Base-by-base conservation (phyloP, 805 yeast genomes). In the Candida adriatica region DNA sequence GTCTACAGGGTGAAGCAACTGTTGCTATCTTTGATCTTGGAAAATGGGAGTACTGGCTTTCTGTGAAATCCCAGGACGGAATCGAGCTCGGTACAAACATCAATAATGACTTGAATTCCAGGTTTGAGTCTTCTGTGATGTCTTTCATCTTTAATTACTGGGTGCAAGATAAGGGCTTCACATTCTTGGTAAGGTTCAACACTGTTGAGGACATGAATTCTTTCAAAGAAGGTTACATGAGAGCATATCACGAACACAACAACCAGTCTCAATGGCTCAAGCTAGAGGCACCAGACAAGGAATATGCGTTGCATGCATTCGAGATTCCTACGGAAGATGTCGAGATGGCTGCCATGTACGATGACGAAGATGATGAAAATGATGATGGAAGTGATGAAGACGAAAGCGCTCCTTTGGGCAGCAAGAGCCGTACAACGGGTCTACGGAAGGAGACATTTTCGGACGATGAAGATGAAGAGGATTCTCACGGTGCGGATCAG, bases 141-240 rank as follows among this genome's bases (percentile, higher is more conserved):
- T 66, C 83, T 1, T 80, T 86, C 43, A 68, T 80, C 10, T 86
- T 84, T 66, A 80, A 82, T 51, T 66, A 71, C 40, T 29, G 39
- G 22, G 27, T 33, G 17, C 43, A 58, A 5, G 65, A 53, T 6
- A 54, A 47, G 27, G 45, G 76, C 0, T 59, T 66, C 16, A 78
- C 94, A 1, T 82, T 80, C 69, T 62, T 83, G 42, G 45, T 83
- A 23, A 72, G 66, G 43, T 84, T 86, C 46, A 40, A 41, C 1
- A 51, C 55, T 24, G 48, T 56, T 8, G 57, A 58, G 1, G 51
- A 50, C 0, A 65, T 78, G 35, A 58, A 60, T 15, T 40, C 48
- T 8, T 82, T 84, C 50, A 84, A 82, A 55, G 49, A 51, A 3
- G 51, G 41, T 3, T 68, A 76, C 42, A 66, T 73, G 46, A 61